phyloP scores from a whole-genome alignment of 2,329 filamentous ascomycete genomes.

The Penicillium italicum region DNA sequence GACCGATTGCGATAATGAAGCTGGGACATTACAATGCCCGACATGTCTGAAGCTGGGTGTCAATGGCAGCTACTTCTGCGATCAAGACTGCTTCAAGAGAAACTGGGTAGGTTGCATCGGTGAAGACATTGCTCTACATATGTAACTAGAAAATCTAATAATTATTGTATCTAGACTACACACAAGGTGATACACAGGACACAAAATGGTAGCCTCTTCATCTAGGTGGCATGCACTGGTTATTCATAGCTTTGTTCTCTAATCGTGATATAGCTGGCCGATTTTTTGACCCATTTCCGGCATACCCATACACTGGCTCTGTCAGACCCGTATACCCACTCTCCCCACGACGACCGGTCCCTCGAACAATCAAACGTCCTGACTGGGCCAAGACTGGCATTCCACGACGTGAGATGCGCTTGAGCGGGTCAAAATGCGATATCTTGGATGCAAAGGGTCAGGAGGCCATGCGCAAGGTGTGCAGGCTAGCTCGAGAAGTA shows the following conservation, averaged over 20 bases:
- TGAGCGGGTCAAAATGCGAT: conserved; percentile 71
- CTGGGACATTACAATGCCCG: conserved; percentile 78
- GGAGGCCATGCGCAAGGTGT: conserved; percentile 84
- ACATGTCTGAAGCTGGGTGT: conserved; percentile 83
- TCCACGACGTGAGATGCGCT: conserved; percentile 53
- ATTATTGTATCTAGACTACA: conserved; percentile 8
- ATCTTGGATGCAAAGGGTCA: conserved; percentile 71
- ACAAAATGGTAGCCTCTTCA: conserved; percentile 61
- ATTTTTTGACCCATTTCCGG: conserved; percentile 81
- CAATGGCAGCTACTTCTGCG: conserved; percentile 67
- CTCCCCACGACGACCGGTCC: conserved; percentile 64
- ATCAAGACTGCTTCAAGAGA: conserved; percentile 92
- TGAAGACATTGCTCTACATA: not conserved
- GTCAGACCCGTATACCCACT: conserved; percentile 80
- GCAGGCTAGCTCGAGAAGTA: conserved; percentile 75
- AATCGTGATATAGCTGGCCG: conserved; percentile 74
- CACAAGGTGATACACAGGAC: conserved; percentile 57
- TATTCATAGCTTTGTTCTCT: conserved; percentile 41
- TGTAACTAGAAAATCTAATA: not conserved
- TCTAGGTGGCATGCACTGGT: not conserved
- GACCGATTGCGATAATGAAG: conserved; percentile 75
- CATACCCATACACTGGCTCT: conserved; percentile 71
- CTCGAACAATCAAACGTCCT: conserved; percentile 71
- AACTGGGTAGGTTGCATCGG: conserved; percentile 69
- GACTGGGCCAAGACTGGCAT: conserved; percentile 80